Evolutionary conservation across 1,284 basidiomycete species (phyloP), one percentile per base, ranked within the genome.

Genomic region (Termitomyces sp.): DNA sequence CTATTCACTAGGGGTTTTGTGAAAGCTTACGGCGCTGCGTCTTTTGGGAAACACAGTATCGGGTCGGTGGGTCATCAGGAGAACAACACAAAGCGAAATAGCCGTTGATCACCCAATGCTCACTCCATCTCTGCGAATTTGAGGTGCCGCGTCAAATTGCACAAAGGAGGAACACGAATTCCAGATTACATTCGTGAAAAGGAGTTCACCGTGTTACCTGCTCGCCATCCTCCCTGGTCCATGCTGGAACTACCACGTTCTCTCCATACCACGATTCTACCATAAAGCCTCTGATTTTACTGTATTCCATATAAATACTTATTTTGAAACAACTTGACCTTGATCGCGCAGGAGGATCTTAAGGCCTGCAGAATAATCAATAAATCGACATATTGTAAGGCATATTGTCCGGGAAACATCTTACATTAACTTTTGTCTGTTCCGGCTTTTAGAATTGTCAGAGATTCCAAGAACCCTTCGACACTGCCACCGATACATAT

Each of bases 21-120:
- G 5, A 74, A 72, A 59, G 73, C 73, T 0, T 63, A 74, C 43
- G 64, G 64, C 45, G 70, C 72, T 4, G 60, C 73, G 3, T 70
- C 72, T 0, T 70, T 71, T 50, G 58, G 68, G 6, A 65, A 68
- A 49, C 55, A 57, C 39, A 54, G 52, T 33, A 48, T 39, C 19
- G 34, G 33, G 34, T 38, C 46, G 6, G 36, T 10, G n/a, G 12
- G n/a, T 15, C 47, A 49, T 19, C 36, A 39, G 15, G 34, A 38
- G n/a, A 17, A 26, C 1, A 33, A 9, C 31, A 28, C 24, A 13
- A 48, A 48, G 12, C 34, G 24, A 26, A 26, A 28, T 24, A 12
- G 1, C n/a, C 24, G 17, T 19, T 49, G 15, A 48, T 13, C 17
- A n/a, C 26, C 12, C 1, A 13, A 19, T 8, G 3, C 8, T 6